Evolutionary conservation across 1,284 basidiomycete species (phyloP).

Genomic region (Ceratobasidium sp.): DNA sequence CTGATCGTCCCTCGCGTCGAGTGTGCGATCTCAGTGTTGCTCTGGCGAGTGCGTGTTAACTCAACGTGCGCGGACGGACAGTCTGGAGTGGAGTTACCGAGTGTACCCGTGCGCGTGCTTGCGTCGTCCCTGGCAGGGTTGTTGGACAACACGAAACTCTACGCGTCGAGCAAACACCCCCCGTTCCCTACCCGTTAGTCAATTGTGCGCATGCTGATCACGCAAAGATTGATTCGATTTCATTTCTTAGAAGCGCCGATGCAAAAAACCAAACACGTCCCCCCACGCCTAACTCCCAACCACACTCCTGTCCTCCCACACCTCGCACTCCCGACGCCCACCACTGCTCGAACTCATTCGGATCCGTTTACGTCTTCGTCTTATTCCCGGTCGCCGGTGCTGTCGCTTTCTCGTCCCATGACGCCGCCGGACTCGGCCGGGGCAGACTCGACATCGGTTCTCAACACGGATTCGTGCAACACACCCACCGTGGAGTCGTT

Average conservation of each 20-base stretch:
- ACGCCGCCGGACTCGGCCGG: conserved; percentile 35
- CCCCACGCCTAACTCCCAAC: conserved; percentile 14
- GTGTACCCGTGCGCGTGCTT: conserved; percentile 33
- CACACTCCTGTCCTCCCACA: conserved; percentile 13
- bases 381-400: neutral
- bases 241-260: conserved; percentile 7
- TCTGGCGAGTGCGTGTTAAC: conserved; percentile 40
- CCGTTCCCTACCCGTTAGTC: conserved; percentile 27
- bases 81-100: conserved; percentile 26
- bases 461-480: conserved; percentile 10
- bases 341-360: conserved; percentile 8
- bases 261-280: conserved; percentile 21
- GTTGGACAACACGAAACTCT: conserved; percentile 42
- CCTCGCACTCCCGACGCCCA: conserved; percentile 11
- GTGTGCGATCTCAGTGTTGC: conserved; percentile 38
- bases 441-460: conserved; percentile 14
- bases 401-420: conserved; percentile 35
- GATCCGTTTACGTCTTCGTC: neutral
- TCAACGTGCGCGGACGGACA: conserved; percentile 36
- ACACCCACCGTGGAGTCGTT: neutral
- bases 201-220: neutral
- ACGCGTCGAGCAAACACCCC: conserved; percentile 36
- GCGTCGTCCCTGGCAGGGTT: conserved; percentile 32
- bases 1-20: conserved; percentile 41
- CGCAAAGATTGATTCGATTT: no score